A percentile compares a stretch with the other conserved stretches of the same genome.
Conservation (phyloP, 164 flowering plant genomes). For the Vitis labrusca region DNA sequence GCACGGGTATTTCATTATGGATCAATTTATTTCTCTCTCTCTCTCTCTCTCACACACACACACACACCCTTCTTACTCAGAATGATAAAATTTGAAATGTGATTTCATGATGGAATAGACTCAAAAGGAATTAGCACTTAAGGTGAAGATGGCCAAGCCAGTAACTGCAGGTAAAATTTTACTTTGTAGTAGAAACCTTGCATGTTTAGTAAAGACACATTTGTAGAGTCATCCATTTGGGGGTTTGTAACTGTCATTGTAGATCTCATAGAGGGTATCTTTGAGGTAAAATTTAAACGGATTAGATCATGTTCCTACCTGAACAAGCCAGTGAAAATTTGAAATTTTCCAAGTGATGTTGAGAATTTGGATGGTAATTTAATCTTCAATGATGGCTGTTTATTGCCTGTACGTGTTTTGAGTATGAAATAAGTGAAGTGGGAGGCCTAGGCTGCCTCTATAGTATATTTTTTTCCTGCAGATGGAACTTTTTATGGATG, state of each 20-base stretch:
- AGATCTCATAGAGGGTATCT: neutral
- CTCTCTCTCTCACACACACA: neutral
- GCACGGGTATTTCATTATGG: conserved; percentile 34
- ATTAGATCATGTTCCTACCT: neutral
- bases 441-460: no score
- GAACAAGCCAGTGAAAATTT: neutral
- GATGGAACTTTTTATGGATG: neutral
- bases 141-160: conserved; percentile 81
- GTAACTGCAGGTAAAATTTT: conserved; percentile 64
- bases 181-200: neutral
- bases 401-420: neutral
- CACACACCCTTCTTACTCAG: no score
- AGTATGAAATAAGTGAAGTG: neutral
- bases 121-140: conserved; percentile 49
- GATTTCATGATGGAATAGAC: conserved; percentile 37
- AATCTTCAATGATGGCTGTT: neutral
- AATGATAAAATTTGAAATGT: no score
- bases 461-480: neutral
- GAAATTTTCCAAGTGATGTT: neutral
- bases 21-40: neutral
- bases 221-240: neutral
- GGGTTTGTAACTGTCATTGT: neutral
- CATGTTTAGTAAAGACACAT: neutral
- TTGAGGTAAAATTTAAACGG: neutral
- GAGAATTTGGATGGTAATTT: neutral